A percentile compares a stretch with the other conserved stretches of the same genome.
Evolutionary conservation across 495 filamentous ascomycete species (phyloP).

Genomic region (Neurospora discreta): DNA sequence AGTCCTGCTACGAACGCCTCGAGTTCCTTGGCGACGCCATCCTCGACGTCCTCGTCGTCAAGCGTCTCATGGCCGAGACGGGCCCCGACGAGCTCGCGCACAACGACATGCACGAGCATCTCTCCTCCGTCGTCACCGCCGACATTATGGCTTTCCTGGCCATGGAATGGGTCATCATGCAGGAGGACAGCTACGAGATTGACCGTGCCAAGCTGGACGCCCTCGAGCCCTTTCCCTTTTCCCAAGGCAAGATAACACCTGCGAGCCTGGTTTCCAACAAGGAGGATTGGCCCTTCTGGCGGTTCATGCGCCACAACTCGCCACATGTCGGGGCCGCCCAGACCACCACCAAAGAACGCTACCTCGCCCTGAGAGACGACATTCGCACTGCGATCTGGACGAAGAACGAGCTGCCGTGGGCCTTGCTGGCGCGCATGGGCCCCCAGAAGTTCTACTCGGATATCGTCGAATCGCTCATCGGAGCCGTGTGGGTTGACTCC

Average conservation of each 20-base stretch:
- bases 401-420: conserved; percentile 58
- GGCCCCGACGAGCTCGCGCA: conserved; percentile 40
- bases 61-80: conserved; percentile 22
- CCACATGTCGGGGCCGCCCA: conserved; percentile 32
- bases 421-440: conserved; percentile 48
- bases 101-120: conserved; percentile 60
- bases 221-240: conserved; percentile 10
- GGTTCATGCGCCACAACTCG: conserved; percentile 53
- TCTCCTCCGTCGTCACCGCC: conserved; percentile 69
- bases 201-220: not conserved
- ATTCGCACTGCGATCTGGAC: conserved; percentile 41
- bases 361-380: conserved; percentile 34
- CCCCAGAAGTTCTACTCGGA: conserved; percentile 80
- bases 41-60: conserved; percentile 66
- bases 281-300: conserved; percentile 45
- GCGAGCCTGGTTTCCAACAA: conserved; percentile 3
- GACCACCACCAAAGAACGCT: conserved; percentile 31
- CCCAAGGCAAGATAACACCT: not conserved
- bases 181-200: conserved; percentile 20
- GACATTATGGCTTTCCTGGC: conserved; percentile 81
- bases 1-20: conserved; percentile 66
- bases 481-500: conserved; percentile 79
- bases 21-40: conserved; percentile 88
- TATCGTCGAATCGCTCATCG: conserved; percentile 69
- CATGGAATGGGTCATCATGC: conserved; percentile 40